Percentiles rank a stretch among this genome's conserved stretches.
Conservation (phyloP, 768 basidiomycete species). For the Suillus tomentosus region DNA sequence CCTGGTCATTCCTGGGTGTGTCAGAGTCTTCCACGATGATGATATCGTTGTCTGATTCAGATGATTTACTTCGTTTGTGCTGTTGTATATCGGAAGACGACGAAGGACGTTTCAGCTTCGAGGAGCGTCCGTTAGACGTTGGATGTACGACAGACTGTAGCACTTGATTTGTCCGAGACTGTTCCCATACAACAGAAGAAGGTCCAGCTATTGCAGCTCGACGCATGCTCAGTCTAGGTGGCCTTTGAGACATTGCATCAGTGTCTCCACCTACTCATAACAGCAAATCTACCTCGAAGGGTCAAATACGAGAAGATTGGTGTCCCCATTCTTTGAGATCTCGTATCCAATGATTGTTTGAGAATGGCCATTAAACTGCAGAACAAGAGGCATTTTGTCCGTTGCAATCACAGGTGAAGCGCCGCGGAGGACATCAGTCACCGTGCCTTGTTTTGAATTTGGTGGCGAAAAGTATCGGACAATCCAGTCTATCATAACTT, state of each 20-base stretch:
- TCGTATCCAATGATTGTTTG: slow-evolving; percentile 86
- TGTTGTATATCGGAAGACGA: slow-evolving; percentile 28
- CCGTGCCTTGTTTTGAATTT: slow-evolving; percentile 33
- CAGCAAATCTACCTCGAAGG: slow-evolving; percentile 56
- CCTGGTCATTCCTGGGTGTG: slow-evolving; percentile 11
- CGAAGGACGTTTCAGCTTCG: slow-evolving; percentile 27
- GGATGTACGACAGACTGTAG: slow-evolving; percentile 15
- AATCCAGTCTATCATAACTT: slow-evolving; percentile 69
- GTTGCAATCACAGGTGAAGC: slow-evolving; percentile 57
- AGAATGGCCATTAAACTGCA: slow-evolving; percentile 88
- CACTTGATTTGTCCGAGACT: slow-evolving; percentile 19
- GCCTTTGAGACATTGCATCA: neutral
- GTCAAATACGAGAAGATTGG: slow-evolving; percentile 77
- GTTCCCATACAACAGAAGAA: slow-evolving; percentile 9
- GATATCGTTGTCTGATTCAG: slow-evolving; percentile 31
- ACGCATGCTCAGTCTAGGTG: slow-evolving; percentile 15
- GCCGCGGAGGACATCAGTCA: slow-evolving; percentile 54
- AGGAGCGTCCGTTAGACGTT: slow-evolving; percentile 5
- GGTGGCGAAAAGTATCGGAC: slow-evolving; percentile 64
- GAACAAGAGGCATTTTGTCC: slow-evolving; percentile 74
- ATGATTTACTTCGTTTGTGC: slow-evolving; percentile 23
- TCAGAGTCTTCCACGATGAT: slow-evolving; percentile 24
- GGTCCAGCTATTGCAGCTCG: slow-evolving; percentile 23
- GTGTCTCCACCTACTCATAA: neutral
- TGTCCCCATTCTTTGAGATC: slow-evolving; percentile 52